Evolutionary conservation across 495 filamentous ascomycete species (phyloP).

Genomic region (Podospora tetraspora): DNA sequence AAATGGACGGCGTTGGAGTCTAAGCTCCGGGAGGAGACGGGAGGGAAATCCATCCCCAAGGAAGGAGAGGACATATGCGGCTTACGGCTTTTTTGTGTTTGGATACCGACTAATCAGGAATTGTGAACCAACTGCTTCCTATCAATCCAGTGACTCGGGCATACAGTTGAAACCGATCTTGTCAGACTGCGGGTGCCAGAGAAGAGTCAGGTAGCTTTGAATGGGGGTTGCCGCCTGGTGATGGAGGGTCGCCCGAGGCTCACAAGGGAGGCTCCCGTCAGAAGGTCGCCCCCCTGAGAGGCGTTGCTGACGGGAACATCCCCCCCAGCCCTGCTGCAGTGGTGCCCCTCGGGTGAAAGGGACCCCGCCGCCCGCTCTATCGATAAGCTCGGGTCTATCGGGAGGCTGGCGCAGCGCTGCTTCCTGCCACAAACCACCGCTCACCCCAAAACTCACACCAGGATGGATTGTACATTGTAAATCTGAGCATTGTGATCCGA

Average conservation of each 20-base stretch:
- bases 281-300: background rate
- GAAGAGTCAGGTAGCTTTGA: background rate
- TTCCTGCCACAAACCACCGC: constrained; percentile 12
- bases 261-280: background rate
- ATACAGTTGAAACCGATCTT: background rate
- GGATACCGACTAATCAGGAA: background rate
- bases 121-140: background rate
- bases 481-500: constrained; percentile 29
- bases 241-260: background rate
- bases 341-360: constrained; percentile 1
- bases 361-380: constrained; percentile 7
- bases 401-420: background rate
- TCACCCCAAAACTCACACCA: constrained; percentile 19
- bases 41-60: no score
- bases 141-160: background rate
- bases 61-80: background rate
- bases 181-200: background rate
- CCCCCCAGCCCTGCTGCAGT: background rate
- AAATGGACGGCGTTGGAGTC: background rate
- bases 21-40: background rate
- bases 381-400: constrained; percentile 6
- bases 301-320: background rate
- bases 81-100: background rate
- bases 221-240: background rate
- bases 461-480: constrained; percentile 40